phyloP scores from a whole-genome alignment of 257 asterid genomes.

The Przewalskia tangutica region DNA sequence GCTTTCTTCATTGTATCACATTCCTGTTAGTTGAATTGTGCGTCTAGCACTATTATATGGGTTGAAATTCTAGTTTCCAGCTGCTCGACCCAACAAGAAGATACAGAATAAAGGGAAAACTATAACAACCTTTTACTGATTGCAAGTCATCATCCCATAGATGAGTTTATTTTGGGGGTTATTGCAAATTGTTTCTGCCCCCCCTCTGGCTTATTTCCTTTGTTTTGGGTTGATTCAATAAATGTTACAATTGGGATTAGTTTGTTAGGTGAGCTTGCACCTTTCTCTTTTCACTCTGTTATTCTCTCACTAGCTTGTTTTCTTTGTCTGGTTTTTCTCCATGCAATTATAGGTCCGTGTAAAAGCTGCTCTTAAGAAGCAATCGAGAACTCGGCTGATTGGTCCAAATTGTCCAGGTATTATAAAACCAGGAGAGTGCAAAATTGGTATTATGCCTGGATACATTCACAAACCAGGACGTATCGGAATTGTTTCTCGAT shows the following conservation, averaged over 20 bases:
- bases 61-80: neutral
- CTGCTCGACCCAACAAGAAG: neutral
- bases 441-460: slow-evolving; percentile 98
- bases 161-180: neutral
- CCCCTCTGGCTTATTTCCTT: neutral
- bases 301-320: neutral
- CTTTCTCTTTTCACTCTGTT: neutral
- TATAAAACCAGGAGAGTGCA: slow-evolving; percentile 98
- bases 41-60: neutral
- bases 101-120: neutral
- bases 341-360: slow-evolving; percentile 52
- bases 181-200: neutral
- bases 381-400: slow-evolving; percentile 81
- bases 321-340: neutral
- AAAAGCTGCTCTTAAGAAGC: slow-evolving; percentile 80
- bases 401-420: slow-evolving; percentile 99
- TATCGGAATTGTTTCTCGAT: slow-evolving; percentile 84
- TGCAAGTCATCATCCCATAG: neutral
- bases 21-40: neutral
- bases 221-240: neutral
- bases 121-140: neutral
- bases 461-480: slow-evolving; percentile 99
- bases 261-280: neutral
- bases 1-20: neutral
- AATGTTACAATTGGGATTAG: neutral